Base-by-base conservation (phyloP, 2,329 filamentous ascomycete genomes). In the Emmonsiellopsis sp. region DNA sequence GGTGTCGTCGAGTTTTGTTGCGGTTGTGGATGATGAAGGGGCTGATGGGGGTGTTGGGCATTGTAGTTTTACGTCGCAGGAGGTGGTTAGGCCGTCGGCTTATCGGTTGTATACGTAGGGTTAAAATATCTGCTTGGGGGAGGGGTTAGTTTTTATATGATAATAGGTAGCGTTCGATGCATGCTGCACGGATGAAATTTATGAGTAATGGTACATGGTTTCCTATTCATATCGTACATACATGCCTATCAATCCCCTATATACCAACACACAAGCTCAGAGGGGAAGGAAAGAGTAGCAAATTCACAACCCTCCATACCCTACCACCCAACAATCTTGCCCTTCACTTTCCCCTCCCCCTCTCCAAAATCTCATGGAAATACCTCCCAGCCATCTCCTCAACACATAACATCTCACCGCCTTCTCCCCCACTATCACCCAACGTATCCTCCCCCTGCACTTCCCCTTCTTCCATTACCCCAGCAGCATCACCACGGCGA, bases 61-160 rank as follows among this genome's bases (percentile, higher is more conserved):
- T 61, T 63, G 59, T 52, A 55, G 51, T n/a, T 61, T 65, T 40
- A 62, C 61, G 5, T 62, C 59, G 51, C 52, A 55, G 7, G 46
- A 57, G 0, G 59, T 62, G 2, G 50, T 53, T 16, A 42, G 34
- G n/a, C 44, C 58, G 2, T 47, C 53, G n/a, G 50, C 55, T 9
- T 58, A 58, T 2, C 55, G 52, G 49, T 20, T 46, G 42, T 61
- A 63, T 52, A 55, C 59, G 20, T 26, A 26, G 20, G 20, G 20
- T 46, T 48, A 20, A 46, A 13, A 48, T 37, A 32, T 32, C 9
- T 35, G 7, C 7, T 46, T 9, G n/a, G 31, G 11, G 13, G 31
- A n/a, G 13, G 30, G 31, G 34, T 34, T 46, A 13, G 30, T 15
- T 30, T 46, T 34, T 15, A 11, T 16, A 32, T 31, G 31, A 9